Evolutionary conservation across 2,329 filamentous ascomycete species (phyloP).

Genomic region (Colletotrichum limetticola): DNA sequence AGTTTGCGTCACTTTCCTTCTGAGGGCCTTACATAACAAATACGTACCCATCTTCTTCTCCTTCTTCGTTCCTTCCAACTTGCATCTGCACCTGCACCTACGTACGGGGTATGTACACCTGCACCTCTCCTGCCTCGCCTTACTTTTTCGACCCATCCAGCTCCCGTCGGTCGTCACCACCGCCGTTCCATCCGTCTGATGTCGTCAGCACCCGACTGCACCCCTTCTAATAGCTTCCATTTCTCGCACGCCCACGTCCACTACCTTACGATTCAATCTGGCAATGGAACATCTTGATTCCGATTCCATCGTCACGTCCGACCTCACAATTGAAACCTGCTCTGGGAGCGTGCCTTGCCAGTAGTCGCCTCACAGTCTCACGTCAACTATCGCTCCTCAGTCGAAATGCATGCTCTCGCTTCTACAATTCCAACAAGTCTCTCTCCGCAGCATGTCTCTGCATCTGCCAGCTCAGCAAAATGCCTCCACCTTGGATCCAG

Average conservation of each 20-base stretch:
- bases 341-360: neutral
- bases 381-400: neutral
- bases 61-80: neutral
- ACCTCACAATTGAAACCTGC: slow-evolving; percentile 3
- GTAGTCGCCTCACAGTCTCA: neutral
- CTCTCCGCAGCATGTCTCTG: slow-evolving; percentile 7
- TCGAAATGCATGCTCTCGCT: neutral
- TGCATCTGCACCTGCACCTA: neutral
- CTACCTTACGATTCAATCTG: neutral
- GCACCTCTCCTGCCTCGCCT: neutral
- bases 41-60: neutral
- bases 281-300: neutral
- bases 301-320: neutral
- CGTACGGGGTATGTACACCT: neutral
- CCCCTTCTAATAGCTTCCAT: slow-evolving; percentile 2
- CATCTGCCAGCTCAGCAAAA: slow-evolving; percentile 1
- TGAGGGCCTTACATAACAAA: neutral
- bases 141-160: neutral
- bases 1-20: too few species aligned
- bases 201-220: slow-evolving; percentile 20
- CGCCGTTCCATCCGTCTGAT: slow-evolving; percentile 24
- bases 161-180: neutral
- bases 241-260: neutral
- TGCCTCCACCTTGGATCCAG: neutral
- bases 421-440: neutral